Base-by-base conservation (phyloP, 148 eudicot genomes). In the Simmondsia chinensis region DNA sequence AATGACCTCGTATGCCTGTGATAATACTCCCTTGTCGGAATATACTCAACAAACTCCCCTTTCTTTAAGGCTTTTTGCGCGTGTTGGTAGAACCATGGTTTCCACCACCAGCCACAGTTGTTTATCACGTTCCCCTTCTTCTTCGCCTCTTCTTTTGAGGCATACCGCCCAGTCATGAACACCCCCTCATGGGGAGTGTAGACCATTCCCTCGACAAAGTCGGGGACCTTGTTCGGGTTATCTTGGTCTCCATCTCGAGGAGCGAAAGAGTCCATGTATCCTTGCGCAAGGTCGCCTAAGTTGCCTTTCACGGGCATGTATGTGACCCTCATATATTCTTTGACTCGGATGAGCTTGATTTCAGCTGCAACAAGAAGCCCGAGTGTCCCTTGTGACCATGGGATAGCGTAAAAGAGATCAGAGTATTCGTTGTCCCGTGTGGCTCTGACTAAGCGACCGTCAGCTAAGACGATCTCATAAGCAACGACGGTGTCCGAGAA, bases 311-410 rank as follows among this genome's bases (percentile, higher is more conserved):
- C 84, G 25, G 96, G 96, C 44, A 55, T 71, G 54, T 87, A 87
- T 9, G 96, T 82, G 54, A 87, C 47, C 68, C 31, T 79, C 87
- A 87, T 82, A 71, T 87, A 87, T 52, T 87, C 93, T 59, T 82
- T 79, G 20, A 87, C 39, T 1, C 73, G 87, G 21, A 87, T 82
- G 44, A 87, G 87, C 71, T 87, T 87, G 43, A 87, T 87, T 60
- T 87, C 96, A 48, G 96, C 96, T 11, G 93, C 53, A 21, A 87
- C 96, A 39, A 87, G 96, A 11, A 87, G 66, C 36, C 87, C 96
- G 13, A 87, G 58, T 19, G 96, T 87, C 28, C 96, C 96, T 63
- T 87, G 96, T 60, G 96, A 87, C 96, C 96, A 87, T 13, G 96
- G 96, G 41, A 87, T 65, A 43, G 93, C 82, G 29, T 87, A 82